Evolutionary conservation across 345 rosid genomes (phyloP).

Genomic region (Lumnitzera racemosa): DNA sequence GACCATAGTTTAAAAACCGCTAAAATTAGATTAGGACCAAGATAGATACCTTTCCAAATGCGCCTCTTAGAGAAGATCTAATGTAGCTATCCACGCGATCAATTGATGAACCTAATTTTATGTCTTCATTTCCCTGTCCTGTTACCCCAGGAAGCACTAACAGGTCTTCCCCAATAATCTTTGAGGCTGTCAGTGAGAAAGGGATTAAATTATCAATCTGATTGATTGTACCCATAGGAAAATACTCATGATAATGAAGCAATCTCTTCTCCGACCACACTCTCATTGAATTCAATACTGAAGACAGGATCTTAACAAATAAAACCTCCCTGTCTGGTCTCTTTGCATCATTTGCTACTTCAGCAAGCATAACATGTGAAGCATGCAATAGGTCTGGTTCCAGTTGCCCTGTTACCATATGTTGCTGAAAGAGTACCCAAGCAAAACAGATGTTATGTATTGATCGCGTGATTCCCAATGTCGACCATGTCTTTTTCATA

Average conservation of each 20-base stretch:
- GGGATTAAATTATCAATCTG: constrained; percentile 65
- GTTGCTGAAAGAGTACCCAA: constrained; percentile 88
- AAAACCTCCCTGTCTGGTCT: constrained; percentile 54
- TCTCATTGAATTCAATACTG: constrained; percentile 63
- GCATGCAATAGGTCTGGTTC: constrained; percentile 80
- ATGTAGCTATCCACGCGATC: constrained; percentile 66
- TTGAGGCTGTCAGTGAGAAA: constrained; percentile 55
- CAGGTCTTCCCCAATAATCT: constrained; percentile 59
- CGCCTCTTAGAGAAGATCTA: constrained; percentile 60
- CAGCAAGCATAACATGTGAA: constrained; percentile 61
- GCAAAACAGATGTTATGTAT: constrained; percentile 75
- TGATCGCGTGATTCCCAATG: constrained; percentile 57
- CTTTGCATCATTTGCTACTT: constrained; percentile 72
- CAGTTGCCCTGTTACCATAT: constrained; percentile 46
- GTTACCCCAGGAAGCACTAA: constrained; percentile 22
- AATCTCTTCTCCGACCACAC: constrained; percentile 83
- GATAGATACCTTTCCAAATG: constrained; percentile 53
- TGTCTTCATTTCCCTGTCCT: constrained; percentile 41
- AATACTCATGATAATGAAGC: constrained; percentile 61
- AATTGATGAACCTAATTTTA: constrained; percentile 35
- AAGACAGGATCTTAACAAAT: constrained; percentile 49
- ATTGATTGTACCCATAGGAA: constrained; percentile 48
- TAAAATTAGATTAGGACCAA: not conserved
- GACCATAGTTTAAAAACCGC: not conserved
- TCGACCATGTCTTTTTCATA: constrained; percentile 91